A percentile compares a stretch with the other conserved stretches of the same genome.
Evolutionary conservation across 2,329 filamentous ascomycete genomes (phyloP).

Genomic region (Cladophialophora carrionii): DNA sequence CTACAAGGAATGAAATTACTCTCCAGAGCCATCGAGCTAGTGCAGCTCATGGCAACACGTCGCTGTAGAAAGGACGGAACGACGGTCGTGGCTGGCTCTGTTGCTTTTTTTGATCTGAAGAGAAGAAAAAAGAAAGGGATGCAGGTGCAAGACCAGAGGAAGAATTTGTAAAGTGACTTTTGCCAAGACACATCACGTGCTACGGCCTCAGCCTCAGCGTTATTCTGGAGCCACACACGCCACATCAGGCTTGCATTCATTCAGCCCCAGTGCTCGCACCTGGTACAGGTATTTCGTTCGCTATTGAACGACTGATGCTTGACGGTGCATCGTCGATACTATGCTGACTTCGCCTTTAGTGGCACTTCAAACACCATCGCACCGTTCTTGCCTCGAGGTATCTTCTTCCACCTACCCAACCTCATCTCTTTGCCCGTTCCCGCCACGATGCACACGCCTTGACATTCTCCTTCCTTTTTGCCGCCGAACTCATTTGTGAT

Average conservation of each 20-base stretch:
- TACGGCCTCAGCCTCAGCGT: neutral
- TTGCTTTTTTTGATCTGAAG: slow-evolving; percentile 39
- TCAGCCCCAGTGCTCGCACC: neutral
- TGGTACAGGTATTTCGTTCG: neutral
- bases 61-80: slow-evolving; percentile 62
- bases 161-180: slow-evolving; percentile 19
- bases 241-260: neutral
- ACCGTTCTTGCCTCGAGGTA: slow-evolving; percentile 69
- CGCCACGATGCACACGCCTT: slow-evolving; percentile 79
- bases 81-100: slow-evolving; percentile 66
- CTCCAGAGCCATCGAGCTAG: slow-evolving; percentile 66
- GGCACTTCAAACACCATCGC: slow-evolving; percentile 87
- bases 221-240: no score
- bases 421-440: slow-evolving; percentile 85
- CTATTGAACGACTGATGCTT: neutral
- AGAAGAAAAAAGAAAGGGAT: slow-evolving; percentile 32
- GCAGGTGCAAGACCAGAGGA: slow-evolving; percentile 8
- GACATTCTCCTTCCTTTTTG: slow-evolving; percentile 50
- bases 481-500: slow-evolving; percentile 56
- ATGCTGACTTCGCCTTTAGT: slow-evolving; percentile 35
- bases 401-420: slow-evolving; percentile 77
- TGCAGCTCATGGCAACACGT: slow-evolving; percentile 67
- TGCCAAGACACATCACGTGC: slow-evolving; percentile 16
- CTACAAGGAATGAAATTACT: slow-evolving; percentile 61
- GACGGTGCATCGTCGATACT: neutral